Evolutionary conservation across 2,329 filamentous ascomycete genomes (phyloP).

Genomic region (Conoideocrella luteorostrata): DNA sequence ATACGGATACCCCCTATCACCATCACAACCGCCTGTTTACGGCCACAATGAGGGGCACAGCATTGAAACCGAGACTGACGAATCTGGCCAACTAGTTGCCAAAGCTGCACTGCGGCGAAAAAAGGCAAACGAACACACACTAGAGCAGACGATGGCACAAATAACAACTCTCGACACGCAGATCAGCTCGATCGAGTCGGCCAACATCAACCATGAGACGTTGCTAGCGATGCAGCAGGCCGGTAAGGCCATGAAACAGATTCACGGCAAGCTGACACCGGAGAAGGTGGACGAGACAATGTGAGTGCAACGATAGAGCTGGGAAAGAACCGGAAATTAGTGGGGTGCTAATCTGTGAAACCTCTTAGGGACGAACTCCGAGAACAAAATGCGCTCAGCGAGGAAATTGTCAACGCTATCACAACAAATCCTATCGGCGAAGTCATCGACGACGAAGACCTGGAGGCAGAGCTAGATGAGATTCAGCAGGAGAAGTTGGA

Average conservation of each 20-base stretch:
- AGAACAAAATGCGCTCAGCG: conserved; percentile 87
- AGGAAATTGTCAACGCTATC: conserved; percentile 86
- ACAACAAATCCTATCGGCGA: conserved; percentile 62
- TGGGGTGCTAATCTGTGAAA: neutral
- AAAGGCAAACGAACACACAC: conserved; percentile 86
- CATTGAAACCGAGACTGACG: conserved; percentile 16
- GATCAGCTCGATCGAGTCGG: conserved; percentile 93
- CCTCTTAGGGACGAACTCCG: conserved; percentile 70
- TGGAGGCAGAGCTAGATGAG: conserved; percentile 78
- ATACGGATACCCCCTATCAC: neutral
- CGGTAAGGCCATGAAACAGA: conserved; percentile 82
- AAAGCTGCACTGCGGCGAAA: conserved; percentile 87
- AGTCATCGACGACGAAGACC: conserved; percentile 74
- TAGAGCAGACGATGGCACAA: conserved; percentile 85
- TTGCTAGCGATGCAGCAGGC: conserved; percentile 90
- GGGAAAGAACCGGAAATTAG: neutral
- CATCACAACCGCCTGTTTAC: neutral
- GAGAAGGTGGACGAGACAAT: conserved; percentile 95
- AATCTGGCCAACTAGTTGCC: conserved; percentile 53
- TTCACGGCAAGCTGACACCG: conserved; percentile 83
- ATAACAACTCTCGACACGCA: conserved; percentile 91
- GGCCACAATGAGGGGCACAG: conserved; percentile 9
- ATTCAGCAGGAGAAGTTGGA: conserved; percentile 91
- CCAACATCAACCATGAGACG: conserved; percentile 98
- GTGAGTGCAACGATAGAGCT: conserved; percentile 49